Percentiles rank a stretch among this genome's conserved stretches.
Conservation (phyloP, 148 eudicot species). For the Fallopia convolvulus region DNA sequence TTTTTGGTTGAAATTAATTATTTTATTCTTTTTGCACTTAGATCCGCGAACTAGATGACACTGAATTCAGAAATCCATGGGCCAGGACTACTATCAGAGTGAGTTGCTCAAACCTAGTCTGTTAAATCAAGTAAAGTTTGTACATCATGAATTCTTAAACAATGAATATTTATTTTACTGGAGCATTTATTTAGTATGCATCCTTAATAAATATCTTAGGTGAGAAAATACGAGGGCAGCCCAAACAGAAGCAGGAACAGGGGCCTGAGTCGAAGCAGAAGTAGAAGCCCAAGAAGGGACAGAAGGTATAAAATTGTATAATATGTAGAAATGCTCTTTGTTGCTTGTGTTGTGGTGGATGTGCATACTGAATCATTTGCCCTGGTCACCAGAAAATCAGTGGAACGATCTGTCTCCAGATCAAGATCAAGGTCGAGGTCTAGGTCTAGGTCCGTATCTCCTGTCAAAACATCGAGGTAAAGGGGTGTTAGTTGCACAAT, state of each 20-base stretch:
- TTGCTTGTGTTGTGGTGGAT: not conserved
- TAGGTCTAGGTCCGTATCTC: constrained; percentile 67
- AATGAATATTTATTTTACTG: not conserved
- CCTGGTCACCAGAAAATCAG: constrained; percentile 46
- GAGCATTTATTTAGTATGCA: not conserved
- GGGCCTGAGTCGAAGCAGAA: constrained; percentile 32
- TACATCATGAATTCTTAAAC: too few species aligned
- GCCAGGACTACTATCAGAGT: constrained; percentile 79
- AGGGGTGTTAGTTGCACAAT: not conserved
- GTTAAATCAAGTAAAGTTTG: not conserved
- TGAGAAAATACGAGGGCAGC: constrained; percentile 52
- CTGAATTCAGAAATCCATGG: constrained; percentile 96
- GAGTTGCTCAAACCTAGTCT: constrained; percentile 9
- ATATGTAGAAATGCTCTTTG: not conserved
- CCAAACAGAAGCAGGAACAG: constrained; percentile 56
- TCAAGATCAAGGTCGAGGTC: constrained; percentile 34
- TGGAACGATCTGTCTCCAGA: constrained; percentile 55
- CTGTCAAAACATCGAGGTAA: constrained; percentile 70
- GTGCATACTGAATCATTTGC: not conserved
- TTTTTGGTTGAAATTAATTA: not conserved
- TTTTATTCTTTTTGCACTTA: constrained; percentile 20
- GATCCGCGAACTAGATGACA: constrained; percentile 96
- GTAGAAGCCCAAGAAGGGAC: constrained; percentile 56
- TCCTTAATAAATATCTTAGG: constrained; percentile 28
- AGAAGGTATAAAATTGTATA: constrained; percentile 36